Percentiles rank a stretch among this genome's conserved stretches.
Conservation (phyloP, 2,329 filamentous ascomycete species). For the Grosmannia clavigera region DNA sequence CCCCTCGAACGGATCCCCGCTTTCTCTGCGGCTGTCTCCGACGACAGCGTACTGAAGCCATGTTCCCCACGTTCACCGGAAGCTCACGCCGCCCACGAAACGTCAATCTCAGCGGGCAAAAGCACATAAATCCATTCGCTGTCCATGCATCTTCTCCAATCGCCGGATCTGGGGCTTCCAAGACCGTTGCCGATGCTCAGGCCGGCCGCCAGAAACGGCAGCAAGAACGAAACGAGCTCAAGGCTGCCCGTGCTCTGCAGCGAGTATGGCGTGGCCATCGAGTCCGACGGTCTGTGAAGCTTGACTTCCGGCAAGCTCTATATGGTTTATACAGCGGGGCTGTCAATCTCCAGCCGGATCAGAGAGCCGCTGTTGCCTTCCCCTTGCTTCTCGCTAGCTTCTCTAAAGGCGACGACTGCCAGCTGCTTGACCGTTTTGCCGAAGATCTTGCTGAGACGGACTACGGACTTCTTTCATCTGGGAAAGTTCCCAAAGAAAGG, state of each 20-base stretch:
- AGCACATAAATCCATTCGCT: slow-evolving; percentile 63
- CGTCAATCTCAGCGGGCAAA: slow-evolving; percentile 82
- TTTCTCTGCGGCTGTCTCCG: neutral
- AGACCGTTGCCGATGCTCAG: slow-evolving; percentile 73
- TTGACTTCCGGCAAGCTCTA: slow-evolving; percentile 46
- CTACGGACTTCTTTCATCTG: slow-evolving; percentile 23
- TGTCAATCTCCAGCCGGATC: slow-evolving; percentile 17
- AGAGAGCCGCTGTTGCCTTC: slow-evolving; percentile 28
- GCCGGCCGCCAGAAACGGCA: slow-evolving; percentile 74
- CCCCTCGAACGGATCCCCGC: neutral
- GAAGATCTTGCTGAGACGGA: slow-evolving; percentile 27
- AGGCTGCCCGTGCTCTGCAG: slow-evolving; percentile 64
- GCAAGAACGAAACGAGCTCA: slow-evolving; percentile 63
- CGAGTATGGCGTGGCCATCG: slow-evolving; percentile 69
- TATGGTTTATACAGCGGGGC: slow-evolving; percentile 41
- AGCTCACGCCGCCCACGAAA: slow-evolving; percentile 75
- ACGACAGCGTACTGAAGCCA: slow-evolving; percentile 23
- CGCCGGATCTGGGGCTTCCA: slow-evolving; percentile 52
- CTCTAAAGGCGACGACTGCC: slow-evolving; percentile 33
- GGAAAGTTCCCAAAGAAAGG: slow-evolving; percentile 17
- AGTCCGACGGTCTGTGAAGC: slow-evolving; percentile 44
- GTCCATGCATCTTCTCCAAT: slow-evolving; percentile 45
- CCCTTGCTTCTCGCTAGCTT: slow-evolving; percentile 39
- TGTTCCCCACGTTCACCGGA: slow-evolving; percentile 91
- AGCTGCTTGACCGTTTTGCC: slow-evolving; percentile 32